phyloP scores from a whole-genome alignment of 495 filamentous ascomycete species.

The Lichina pygmaea region DNA sequence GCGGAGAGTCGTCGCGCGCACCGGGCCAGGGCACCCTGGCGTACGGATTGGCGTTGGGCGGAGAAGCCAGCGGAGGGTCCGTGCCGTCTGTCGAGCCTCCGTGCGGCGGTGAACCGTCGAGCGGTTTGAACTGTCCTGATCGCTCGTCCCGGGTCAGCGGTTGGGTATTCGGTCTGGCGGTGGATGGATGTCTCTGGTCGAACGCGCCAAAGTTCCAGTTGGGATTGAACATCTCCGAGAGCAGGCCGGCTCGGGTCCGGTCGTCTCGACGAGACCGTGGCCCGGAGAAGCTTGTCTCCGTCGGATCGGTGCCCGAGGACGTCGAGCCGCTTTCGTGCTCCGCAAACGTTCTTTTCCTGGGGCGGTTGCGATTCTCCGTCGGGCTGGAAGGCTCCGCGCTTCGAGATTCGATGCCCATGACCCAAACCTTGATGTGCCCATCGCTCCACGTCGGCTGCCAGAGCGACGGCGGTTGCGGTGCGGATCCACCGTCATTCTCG shows the following conservation, averaged over 20 bases:
- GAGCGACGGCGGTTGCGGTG: neutral
- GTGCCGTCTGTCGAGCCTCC: too few species aligned
- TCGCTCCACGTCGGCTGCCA: conserved; percentile 45
- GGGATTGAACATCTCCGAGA: conserved; percentile 62
- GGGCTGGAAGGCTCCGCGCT: neutral
- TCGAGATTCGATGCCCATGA: conserved; percentile 28
- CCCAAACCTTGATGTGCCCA: conserved; percentile 55
- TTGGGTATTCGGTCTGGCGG: conserved; percentile 38
- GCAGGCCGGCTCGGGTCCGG: conserved; percentile 27
- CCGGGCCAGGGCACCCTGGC: conserved; percentile 68
- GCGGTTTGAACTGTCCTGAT: conserved; percentile 29
- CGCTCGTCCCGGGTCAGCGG: conserved; percentile 38
- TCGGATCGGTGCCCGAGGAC: neutral
- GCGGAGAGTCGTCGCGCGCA: conserved; percentile 31
- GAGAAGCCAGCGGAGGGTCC: neutral
- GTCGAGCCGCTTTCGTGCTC: conserved; percentile 16
- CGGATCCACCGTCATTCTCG: conserved; percentile 6
- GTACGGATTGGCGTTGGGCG: conserved; percentile 18
- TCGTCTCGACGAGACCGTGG: conserved; percentile 15
- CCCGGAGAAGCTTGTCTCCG: conserved; percentile 1
- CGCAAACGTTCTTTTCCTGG: conserved; percentile 34
- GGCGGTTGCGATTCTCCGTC: conserved; percentile 10
- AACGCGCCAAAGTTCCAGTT: conserved; percentile 46
- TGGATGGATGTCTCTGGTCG: conserved; percentile 28
- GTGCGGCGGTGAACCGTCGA: neutral